Base-by-base conservation (phyloP, 2,329 filamentous ascomycete species). In the Botrytis medusae region DNA sequence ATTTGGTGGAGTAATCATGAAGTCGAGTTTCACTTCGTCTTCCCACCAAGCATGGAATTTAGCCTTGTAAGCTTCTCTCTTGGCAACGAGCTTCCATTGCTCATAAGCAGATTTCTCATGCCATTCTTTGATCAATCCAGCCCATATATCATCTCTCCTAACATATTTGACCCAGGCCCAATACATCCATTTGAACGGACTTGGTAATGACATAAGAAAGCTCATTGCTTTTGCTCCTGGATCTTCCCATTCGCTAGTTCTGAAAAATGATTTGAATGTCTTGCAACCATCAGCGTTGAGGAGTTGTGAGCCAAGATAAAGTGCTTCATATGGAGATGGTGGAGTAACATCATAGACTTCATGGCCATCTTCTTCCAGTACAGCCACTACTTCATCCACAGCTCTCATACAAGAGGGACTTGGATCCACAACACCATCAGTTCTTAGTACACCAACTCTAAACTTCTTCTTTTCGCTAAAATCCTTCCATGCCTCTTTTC, bases 121-220 rank as follows among this genome's bases (percentile, higher is more conserved):
- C 88, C 93, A 97, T 78, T 91, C 86, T 61, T 87, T 86, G 64
- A 98, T 84, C 9, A 98, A 83, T 0, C 90, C 91, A 0, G 94
- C 94, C 92, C 94, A 97, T 67, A 95, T 83, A 1, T 84, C 81
- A 81, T 98, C 94, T 18, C 90, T 84, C 71, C 90, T 89, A 75
- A 98, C 85, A 81, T 97, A 97, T 79, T 91, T 92, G n/a, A 96
- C 91, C 87, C 92, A 98, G 9, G 94, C 88, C 81, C 94, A 96
- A 84, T 97, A 93, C n/a, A 96, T 79, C 81, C 92, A 97, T 81
- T 94, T 93, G 77, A 97, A 80, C 7, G 92, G 89, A 10, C 90
- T 85, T 22, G 93, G 92, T 22, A 97, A 87, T 60, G 85, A 86
- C 84, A 94, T 93, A 80, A 95, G 90, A 77, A 87, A 89, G 71